phyloP scores from a whole-genome alignment of 352 stramenopile species.

The Phytopythium chamaehyphon region DNA sequence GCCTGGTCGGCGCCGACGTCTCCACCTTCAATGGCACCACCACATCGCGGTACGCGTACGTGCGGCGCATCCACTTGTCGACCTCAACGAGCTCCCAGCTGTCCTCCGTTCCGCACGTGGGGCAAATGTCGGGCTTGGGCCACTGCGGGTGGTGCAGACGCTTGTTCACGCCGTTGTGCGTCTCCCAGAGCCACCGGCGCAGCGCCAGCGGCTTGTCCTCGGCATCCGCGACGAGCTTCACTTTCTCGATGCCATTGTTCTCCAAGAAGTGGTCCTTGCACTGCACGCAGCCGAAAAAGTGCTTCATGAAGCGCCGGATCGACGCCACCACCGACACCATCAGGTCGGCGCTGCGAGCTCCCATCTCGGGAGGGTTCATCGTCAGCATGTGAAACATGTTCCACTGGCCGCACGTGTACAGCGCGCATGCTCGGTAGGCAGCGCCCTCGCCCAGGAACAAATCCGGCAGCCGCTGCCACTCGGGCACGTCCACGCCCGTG shows the following conservation, averaged over 20 bases:
- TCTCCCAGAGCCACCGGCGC: constrained; percentile 79
- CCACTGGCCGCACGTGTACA: constrained; percentile 84
- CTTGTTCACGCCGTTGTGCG: constrained; percentile 85
- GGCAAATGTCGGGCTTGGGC: constrained; percentile 70
- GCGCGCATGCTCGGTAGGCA: constrained; percentile 61
- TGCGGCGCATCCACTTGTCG: constrained; percentile 68
- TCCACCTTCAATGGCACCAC: constrained; percentile 23
- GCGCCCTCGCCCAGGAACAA: constrained; percentile 64
- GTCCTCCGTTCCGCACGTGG: constrained; percentile 56
- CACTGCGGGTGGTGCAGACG: constrained; percentile 68
- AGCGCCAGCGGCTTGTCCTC: constrained; percentile 62
- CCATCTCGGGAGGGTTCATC: constrained; percentile 51
- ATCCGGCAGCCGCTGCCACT: constrained; percentile 64
- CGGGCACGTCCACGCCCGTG: constrained; percentile 34
- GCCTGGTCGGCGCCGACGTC: constrained; percentile 9
- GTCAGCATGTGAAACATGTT: constrained; percentile 88
- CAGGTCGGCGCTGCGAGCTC: constrained; percentile 35
- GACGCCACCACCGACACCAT: constrained; percentile 67
- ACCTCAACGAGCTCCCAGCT: constrained; percentile 67
- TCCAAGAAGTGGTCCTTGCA: constrained; percentile 78
- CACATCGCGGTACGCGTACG: constrained; percentile 64
- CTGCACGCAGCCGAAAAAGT: constrained; percentile 81
- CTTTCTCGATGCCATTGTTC: constrained; percentile 64
- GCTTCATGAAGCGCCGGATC: constrained; percentile 80
- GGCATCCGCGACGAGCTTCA: constrained; percentile 60